Evolutionary conservation across 305 asterid species (phyloP), one percentile per base, ranked within the genome.

Genomic region (Fraxinus albicans): DNA sequence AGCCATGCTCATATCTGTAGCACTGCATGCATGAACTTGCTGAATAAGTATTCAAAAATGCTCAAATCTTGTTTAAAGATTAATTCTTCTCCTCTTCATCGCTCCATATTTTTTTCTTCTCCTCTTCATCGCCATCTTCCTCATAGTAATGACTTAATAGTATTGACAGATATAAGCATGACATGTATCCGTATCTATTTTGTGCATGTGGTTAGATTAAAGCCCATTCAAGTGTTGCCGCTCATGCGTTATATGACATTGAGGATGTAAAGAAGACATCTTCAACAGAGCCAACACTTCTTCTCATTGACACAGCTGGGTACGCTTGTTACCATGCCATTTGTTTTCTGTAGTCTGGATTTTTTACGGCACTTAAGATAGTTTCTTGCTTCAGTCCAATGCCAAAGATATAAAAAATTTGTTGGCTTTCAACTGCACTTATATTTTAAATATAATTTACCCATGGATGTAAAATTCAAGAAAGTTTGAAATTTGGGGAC

Each of bases 271-370:
- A 91, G 83, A 92, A 89, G 89, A 84, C 99, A 83, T 87, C 96
- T 86, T 89, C 98, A 40, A 91, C 97, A 0, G 99, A 96, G 83
- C 85, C 97, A 58, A 87, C 97, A n/a, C 97, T 96, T 89, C 91
- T 96, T 88, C 97, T 96, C 79, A 86, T 96, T 63, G 99, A 96
- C 96, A 94, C 80, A 81, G 92, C 98, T 83, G 99, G 99, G 98
- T 94, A 92, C 75, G 84, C 60, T 75, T 76, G 60, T 84, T 77
- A 69, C 13, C 7, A 58, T 60, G 67, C 53, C 67, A 44, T 76
- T 65, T 67, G 29, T 83, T 27, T 21, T 25, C 1, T 77, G 79
- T 38, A 33, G 74, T 78, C 7, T 65, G 79, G 76, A 42, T 4
- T 73, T 69, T 55, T 67, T 47, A 38, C 47, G 8, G 50, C 77